Percentiles rank a stretch among this genome's conserved stretches.
phyloP scores from a whole-genome alignment of 1,284 basidiomycete genomes.

The Trichosporon ovoides region DNA sequence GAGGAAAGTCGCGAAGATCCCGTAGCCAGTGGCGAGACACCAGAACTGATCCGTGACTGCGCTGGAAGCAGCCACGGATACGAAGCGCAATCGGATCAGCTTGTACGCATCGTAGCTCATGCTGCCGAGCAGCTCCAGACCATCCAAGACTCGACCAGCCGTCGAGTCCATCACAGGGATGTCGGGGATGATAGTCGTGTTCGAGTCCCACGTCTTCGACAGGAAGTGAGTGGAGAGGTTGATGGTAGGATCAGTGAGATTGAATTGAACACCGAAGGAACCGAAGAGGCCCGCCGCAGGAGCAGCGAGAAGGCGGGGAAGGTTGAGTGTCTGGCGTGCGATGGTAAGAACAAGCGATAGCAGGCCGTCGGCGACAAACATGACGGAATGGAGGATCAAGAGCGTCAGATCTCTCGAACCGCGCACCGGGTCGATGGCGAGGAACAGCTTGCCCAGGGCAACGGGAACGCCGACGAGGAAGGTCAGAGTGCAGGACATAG shows the following conservation, averaged over 20 bases:
- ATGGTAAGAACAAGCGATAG: slow-evolving; percentile 31
- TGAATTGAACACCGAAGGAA: not conserved
- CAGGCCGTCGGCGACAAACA: slow-evolving; percentile 47
- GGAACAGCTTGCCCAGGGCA: slow-evolving; percentile 75
- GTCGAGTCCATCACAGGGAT: not conserved
- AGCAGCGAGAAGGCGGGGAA: slow-evolving; percentile 10
- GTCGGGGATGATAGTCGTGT: slow-evolving; percentile 8
- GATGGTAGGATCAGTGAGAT: slow-evolving; percentile 3
- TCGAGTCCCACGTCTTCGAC: slow-evolving; percentile 1
- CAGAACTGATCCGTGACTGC: slow-evolving; percentile 23
- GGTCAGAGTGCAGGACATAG: slow-evolving; percentile 72
- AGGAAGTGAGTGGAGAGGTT: slow-evolving; percentile 28
- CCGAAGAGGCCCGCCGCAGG: slow-evolving; percentile 19
- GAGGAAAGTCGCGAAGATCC: slow-evolving; percentile 9
- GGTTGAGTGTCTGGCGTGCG: slow-evolving; percentile 49
- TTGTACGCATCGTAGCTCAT: slow-evolving; percentile 21
- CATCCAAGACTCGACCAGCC: slow-evolving; percentile 11
- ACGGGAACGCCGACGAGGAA: slow-evolving; percentile 79
- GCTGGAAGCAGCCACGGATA: slow-evolving; percentile 24
- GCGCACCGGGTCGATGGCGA: slow-evolving; percentile 41
- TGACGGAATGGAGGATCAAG: slow-evolving; percentile 6
- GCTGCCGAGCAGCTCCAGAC: slow-evolving; percentile 27
- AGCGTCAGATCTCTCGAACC: not conserved
- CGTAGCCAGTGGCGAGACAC: slow-evolving; percentile 31
- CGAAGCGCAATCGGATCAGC: slow-evolving; percentile 12